These are phyloP conservation scores for Fraxinus angustifolia DNA, from an alignment of 305 asterid species.

Conservation along the genomic window DNA sequence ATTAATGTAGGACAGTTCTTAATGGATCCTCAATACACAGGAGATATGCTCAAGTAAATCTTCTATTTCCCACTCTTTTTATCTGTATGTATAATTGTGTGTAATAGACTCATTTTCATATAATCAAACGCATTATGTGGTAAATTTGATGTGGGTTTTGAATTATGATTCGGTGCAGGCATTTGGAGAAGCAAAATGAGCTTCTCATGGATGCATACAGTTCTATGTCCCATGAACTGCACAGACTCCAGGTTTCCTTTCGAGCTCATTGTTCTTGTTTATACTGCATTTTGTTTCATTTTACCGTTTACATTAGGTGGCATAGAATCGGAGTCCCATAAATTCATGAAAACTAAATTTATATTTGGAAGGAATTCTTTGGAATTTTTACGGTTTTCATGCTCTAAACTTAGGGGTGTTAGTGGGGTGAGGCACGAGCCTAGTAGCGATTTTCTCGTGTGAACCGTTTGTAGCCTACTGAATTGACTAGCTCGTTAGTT, in stretches of 20 bases:
- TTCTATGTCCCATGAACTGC: conserved; percentile 75
- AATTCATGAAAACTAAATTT: background rate
- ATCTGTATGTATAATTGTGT: background rate
- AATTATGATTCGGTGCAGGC: conserved; percentile 39
- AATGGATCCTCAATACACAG: conserved; percentile 54
- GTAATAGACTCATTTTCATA: background rate
- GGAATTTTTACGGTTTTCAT: background rate
- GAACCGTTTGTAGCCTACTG: background rate
- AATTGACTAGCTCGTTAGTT: background rate
- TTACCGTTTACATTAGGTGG: background rate
- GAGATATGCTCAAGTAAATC: conserved; percentile 40
- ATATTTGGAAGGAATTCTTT: background rate
- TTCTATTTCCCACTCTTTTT: background rate
- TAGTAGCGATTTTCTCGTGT: background rate
- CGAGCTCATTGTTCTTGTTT: background rate
- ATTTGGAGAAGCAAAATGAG: conserved; percentile 71
- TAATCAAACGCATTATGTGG: background rate
- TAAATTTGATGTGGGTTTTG: background rate
- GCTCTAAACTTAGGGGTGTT: background rate
- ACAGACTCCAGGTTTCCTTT: conserved; percentile 58
- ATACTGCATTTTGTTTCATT: background rate
- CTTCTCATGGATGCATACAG: conserved; percentile 57
- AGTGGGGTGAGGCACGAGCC: background rate
- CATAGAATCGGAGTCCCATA: background rate
- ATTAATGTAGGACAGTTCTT: background rate